Evolutionary conservation across 2,329 filamentous ascomycete species (phyloP), one percentile per base, ranked within the genome.

Genomic region (Aspergillus floridensis): DNA sequence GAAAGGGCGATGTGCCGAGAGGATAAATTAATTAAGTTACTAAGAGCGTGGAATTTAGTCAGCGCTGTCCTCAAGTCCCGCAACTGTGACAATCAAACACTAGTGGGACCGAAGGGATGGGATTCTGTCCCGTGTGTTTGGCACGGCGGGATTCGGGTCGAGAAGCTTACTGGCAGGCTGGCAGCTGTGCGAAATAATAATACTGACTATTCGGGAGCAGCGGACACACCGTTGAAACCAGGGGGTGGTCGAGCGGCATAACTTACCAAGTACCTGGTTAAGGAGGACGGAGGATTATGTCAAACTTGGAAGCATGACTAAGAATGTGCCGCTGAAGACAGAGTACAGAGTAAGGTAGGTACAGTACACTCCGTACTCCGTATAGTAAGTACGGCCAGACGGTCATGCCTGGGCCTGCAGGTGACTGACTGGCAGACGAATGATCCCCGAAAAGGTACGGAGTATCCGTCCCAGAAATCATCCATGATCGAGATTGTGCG

Each of bases 401-500:
- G 22, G 22, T 22, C 22, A 22, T 22, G 22, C 22, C 22, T 22
- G 22, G 22, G 22, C 22, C 26, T 29, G 26, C 26, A 29, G 26
- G 26, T 29, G 26, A 29, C 26, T 53, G 51, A 22, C 50, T 32
- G 32, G 50, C 32, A 41, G 50, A 19, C 35, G 35, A 24, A 29
- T 53, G 44, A 22, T 46, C 46, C 52, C 52, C 32, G 12, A 35
- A 35, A 3, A 35, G 11, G 11, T 29, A 26, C 26, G 26, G 51
- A 35, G 51, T 35, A 32, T 35, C 49, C 41, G 44, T 55, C 46
- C 53, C 47, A 58, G 59, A 59, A 59, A 44, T 4, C 22, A 22
- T 22, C 22, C 22, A 22, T 22, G 22, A 22, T 59, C 44, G 29
- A 54, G 53, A 52, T 56, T 61, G 56, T 49, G 61, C 44, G 59